Percentiles rank a stretch among this genome's conserved stretches.
Evolutionary conservation across 1,139 yeast species (phyloP).

Genomic region (Lodderomyces theae): DNA sequence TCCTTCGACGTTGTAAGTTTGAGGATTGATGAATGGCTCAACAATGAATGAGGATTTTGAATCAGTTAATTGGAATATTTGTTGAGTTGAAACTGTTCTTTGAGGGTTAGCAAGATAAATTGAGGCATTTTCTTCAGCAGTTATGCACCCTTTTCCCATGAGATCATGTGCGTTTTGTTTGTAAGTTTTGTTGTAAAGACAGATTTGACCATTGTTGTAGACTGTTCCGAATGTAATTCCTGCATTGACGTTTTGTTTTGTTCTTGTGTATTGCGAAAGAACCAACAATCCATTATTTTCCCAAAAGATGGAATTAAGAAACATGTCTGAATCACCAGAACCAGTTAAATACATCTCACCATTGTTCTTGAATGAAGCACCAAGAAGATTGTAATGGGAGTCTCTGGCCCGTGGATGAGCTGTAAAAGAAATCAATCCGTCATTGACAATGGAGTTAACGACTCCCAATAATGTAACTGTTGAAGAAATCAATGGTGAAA

Average conservation of each 20-base stretch:
- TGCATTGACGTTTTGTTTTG: constrained; percentile 19
- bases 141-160: constrained; percentile 27
- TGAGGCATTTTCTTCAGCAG: constrained; percentile 20
- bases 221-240: constrained; percentile 21
- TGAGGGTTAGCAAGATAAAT: constrained; percentile 20
- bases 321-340: constrained; percentile 19
- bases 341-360: constrained; percentile 31
- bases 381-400: constrained; percentile 19
- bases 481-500: constrained; percentile 15
- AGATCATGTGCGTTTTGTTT: constrained; percentile 26
- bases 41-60: constrained; percentile 20
- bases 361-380: constrained; percentile 22
- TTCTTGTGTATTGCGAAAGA: constrained; percentile 22
- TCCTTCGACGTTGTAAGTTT: constrained; percentile 28
- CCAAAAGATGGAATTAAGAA: constrained; percentile 23
- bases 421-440: constrained; percentile 7
- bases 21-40: constrained; percentile 17
- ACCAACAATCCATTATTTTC: constrained; percentile 26
- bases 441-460: constrained; percentile 17
- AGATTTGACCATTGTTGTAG: constrained; percentile 29
- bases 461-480: constrained; percentile 14
- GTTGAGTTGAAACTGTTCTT: constrained; percentile 18
- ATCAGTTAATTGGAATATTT: constrained; percentile 23
- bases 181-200: constrained; percentile 22
- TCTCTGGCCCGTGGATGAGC: constrained; percentile 18